phyloP scores from a whole-genome alignment of 352 stramenopile species.

The Phytophthora multivora region DNA sequence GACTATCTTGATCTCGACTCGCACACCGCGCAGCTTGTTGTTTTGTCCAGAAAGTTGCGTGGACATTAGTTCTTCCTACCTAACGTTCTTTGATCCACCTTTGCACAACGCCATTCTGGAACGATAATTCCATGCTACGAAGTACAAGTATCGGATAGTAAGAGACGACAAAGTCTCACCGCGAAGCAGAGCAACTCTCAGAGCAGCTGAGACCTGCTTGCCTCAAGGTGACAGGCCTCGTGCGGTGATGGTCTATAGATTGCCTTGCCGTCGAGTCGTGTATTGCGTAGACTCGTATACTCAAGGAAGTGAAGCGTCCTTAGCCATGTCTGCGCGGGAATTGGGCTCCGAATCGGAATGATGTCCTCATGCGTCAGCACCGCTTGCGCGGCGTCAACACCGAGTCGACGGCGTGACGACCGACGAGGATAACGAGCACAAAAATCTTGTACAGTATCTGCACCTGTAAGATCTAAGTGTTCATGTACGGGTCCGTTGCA shows the following conservation, averaged over 20 bases:
- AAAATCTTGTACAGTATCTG: not conserved
- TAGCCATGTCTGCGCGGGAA: constrained; percentile 3
- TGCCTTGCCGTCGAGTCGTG: not conserved
- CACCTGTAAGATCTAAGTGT: too few species aligned
- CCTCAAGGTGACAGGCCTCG: not conserved
- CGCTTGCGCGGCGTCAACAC: not conserved
- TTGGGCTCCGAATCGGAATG: too few species aligned
- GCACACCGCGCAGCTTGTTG: not conserved
- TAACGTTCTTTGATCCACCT: not conserved
- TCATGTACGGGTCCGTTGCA: too few species aligned
- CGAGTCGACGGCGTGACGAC: constrained; percentile 15
- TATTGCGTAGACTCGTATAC: not conserved
- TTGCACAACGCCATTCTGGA: constrained; percentile 2
- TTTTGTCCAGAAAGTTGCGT: not conserved
- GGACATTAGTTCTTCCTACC: not conserved
- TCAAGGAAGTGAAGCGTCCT: constrained; percentile 3
- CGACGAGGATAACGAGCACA: not conserved
- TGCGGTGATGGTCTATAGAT: not conserved
- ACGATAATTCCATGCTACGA: not conserved
- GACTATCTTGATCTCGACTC: not conserved
- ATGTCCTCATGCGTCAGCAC: constrained; percentile 1
- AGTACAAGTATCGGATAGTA: not conserved
- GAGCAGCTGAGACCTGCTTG: not conserved
- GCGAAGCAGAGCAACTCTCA: not conserved
- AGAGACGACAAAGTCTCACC: not conserved